Base-by-base conservation (phyloP, 2,329 filamentous ascomycete genomes). In the Cladosporium sp. region DNA sequence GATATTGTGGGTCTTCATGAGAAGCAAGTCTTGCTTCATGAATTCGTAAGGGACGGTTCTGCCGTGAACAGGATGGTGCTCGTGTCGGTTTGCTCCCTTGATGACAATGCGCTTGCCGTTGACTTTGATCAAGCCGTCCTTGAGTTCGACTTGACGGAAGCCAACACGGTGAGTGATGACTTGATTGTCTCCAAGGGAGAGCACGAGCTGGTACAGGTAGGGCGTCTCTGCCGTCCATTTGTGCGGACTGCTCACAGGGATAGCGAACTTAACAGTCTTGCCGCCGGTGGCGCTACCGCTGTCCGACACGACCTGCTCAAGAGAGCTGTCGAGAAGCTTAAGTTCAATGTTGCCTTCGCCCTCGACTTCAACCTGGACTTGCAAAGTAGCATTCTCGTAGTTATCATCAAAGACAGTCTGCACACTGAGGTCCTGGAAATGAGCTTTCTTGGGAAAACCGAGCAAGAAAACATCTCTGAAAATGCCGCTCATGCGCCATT, bases 1-100 rank as follows among this genome's bases (percentile, higher is more conserved):
- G 67, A 88, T 76, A 58, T 87, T 87, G 69, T 85, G 77, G 6
- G 68, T 71, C 65, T 88, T 88, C 83, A 88, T 88, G 3, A 82
- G 69, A 2, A 83, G 59, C 1, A 88, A 69, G 55, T 88, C 84
- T 12, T 72, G 66, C 54, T 76, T 76, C 60, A 85, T 77, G 19
- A 78, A 84, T 1, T 83, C 78, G 6, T 78, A 65, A 0, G 83
- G 82, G 0, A 86, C 81, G 0, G 82, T 75, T 0, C 84, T 79
- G 3, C 84, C 84, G 22, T 76, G 75, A 9, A 69, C 67, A 0
- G 82, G 82, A 58, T 88, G 83, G 58, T 88, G 84, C 51, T 88
- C 85, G 59, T 88, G 85, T 13, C 84, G 72, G 62, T 87, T 87
- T 13, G 81, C 79, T 13, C 84, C 84, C 22, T 79, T 75, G 55